A percentile compares a stretch with the other conserved stretches of the same genome.
phyloP scores from a whole-genome alignment of 2,329 filamentous ascomycete species.

The Fusarium armeniacum region DNA sequence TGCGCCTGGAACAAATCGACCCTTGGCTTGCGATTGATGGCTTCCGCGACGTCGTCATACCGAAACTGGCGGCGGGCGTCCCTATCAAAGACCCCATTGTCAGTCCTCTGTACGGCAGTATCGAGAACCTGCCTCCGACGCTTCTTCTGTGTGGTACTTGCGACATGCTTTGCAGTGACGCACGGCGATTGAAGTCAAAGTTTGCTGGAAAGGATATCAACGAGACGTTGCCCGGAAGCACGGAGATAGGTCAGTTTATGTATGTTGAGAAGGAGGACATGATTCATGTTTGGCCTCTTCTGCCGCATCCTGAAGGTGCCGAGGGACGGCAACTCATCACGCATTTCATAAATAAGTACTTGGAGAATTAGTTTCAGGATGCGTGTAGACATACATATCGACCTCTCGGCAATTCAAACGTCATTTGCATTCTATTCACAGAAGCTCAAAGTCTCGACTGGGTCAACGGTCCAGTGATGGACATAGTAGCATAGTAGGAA shows the following conservation, averaged over 20 bases:
- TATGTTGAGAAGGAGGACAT: constrained; percentile 12
- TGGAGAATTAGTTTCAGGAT: neutral
- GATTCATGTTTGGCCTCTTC: constrained; percentile 18
- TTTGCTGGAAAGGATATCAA: neutral
- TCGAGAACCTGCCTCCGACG: neutral
- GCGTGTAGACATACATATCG: too few relatives aligned
- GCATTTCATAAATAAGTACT: constrained; percentile 9
- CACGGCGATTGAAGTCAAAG: constrained; percentile 10
- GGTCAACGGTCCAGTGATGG: too few relatives aligned
- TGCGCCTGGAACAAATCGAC: neutral
- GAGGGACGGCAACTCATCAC: constrained; percentile 3
- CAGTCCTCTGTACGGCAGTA: constrained; percentile 5
- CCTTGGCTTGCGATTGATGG: constrained; percentile 8
- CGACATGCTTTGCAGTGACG: constrained; percentile 13
- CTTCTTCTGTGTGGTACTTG: neutral
- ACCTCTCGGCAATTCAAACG: too few relatives aligned
- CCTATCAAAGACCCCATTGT: neutral
- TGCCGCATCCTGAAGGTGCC: constrained; percentile 7
- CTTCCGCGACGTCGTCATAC: neutral
- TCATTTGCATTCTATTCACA: too few relatives aligned
- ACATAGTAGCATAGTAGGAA: too few relatives aligned
- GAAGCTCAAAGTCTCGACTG: too few relatives aligned
- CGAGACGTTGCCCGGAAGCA: neutral
- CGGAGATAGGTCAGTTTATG: neutral
- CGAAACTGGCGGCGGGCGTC: neutral